Base-by-base conservation (phyloP, 2,329 filamentous ascomycete genomes). In the Stagonosporopsis vannaccii region DNA sequence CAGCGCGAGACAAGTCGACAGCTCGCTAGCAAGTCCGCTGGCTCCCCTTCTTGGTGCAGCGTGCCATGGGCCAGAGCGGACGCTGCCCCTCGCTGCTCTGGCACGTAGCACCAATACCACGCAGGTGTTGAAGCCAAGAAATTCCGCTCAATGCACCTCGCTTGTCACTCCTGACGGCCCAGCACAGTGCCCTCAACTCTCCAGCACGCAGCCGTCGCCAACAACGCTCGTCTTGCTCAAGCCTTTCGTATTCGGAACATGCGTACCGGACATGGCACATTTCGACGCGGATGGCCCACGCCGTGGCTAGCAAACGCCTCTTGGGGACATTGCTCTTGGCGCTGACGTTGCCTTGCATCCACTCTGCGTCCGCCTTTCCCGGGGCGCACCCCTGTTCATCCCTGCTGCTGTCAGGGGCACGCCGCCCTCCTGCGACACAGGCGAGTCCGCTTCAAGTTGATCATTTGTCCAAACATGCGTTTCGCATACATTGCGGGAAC, bases 41-140 rank as follows among this genome's bases (percentile, higher is more conserved):
- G 6, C 9, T 13, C 19, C 26, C 45, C 33, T 28, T 45, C 32
- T 13, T 37, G 25, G n/a, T 15, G n/a, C 23, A 19, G n/a, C 51
- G 32, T 43, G 20, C 32, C 45, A 30, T 30, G 32, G 17, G 9
- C 25, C 39, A 33, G 25, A 44, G 39, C 47, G 30, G 42, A 37
- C 35, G 19, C 25, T 43, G 20, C 45, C 42, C 53, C 42, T 51
- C 53, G 40, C 53, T 51, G 53, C 47, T 47, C 47, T 39, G 53
- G 53, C 53, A 51, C 20, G 53, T 51, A 51, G 37, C 53, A 56
- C 53, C 42, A 51, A 43, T 48, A 56, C 47, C 48, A 51, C 50
- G 53, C 53, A 43, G 47, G 51, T 42, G n/a, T 22, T 26, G 42
- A n/a, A 36, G 53, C 53, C 53, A 56, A 56, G 53, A 12, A 48